A percentile compares a stretch with the other conserved stretches of the same genome.
Evolutionary conservation across 1,284 basidiomycete genomes (phyloP).

Genomic region (Laetiporus sulphureus): DNA sequence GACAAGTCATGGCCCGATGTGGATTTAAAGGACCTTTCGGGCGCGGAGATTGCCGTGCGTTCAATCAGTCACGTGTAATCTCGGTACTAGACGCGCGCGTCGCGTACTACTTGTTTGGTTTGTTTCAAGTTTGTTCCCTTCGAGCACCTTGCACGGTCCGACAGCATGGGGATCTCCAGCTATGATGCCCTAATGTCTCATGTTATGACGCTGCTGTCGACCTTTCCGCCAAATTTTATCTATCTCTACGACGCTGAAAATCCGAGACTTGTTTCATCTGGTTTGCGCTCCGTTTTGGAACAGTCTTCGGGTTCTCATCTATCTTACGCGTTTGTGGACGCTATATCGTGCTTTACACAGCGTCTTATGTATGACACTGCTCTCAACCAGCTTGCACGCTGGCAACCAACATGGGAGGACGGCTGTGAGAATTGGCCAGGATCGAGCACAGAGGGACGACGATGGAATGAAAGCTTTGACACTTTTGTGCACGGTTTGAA

Average conservation of each 20-base stretch:
- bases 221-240: constrained; percentile 58
- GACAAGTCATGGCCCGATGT: too few species aligned
- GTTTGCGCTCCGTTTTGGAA: constrained; percentile 34
- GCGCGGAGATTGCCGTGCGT: too few species aligned
- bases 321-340: constrained; percentile 46
- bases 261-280: constrained; percentile 36
- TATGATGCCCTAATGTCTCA: constrained; percentile 26
- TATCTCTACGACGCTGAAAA: constrained; percentile 62
- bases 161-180: too few species aligned
- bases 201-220: constrained; percentile 41
- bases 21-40: too few species aligned
- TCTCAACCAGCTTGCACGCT: constrained; percentile 51
- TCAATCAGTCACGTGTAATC: too few species aligned
- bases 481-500: constrained; percentile 59
- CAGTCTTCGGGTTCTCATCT: constrained; percentile 21
- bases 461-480: constrained; percentile 60
- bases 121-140: constrained; percentile 14
- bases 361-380: constrained; percentile 65
- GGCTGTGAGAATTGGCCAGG: constrained; percentile 52
- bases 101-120: constrained; percentile 16
- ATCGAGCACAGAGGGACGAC: constrained; percentile 22
- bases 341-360: constrained; percentile 58
- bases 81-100: too few species aligned
- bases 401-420: constrained; percentile 49
- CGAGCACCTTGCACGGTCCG: too few species aligned